Percentiles rank a stretch among this genome's conserved stretches.
phyloP scores from a whole-genome alignment of 495 filamentous ascomycete genomes.

The Lindgomyces ingoldianus region DNA sequence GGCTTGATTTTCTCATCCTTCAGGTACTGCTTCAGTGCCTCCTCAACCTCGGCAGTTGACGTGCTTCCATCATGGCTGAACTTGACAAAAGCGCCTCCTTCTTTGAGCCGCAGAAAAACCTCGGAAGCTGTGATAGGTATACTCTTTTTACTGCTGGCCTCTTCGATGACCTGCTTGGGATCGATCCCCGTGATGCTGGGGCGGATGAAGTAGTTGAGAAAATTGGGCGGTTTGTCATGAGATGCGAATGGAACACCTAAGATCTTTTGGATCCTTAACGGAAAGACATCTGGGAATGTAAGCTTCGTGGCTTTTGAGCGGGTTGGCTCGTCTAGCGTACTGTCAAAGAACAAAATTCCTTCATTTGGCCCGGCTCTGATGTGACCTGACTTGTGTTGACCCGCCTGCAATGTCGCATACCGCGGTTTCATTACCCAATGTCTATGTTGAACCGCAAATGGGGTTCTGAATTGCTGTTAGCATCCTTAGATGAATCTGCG shows the following conservation, averaged over 20 bases:
- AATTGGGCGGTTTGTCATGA: slow-evolving; percentile 58
- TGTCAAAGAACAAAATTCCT: slow-evolving; percentile 86
- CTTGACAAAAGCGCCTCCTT: slow-evolving; percentile 93
- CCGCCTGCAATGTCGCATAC: slow-evolving; percentile 41
- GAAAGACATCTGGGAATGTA: slow-evolving; percentile 69
- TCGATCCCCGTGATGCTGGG: slow-evolving; percentile 60
- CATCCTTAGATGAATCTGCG: not conserved
- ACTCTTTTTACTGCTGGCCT: slow-evolving; percentile 33
- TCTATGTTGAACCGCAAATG: not conserved
- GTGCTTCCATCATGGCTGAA: slow-evolving; percentile 62
- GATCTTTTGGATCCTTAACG: slow-evolving; percentile 70
- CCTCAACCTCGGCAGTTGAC: slow-evolving; percentile 61
- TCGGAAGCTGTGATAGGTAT: slow-evolving; percentile 71
- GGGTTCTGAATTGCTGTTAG: not conserved
- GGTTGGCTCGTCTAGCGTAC: slow-evolving; percentile 51
- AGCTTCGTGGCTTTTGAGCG: not conserved
- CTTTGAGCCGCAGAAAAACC: slow-evolving; percentile 78
- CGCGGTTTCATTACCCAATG: not conserved
- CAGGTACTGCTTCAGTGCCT: slow-evolving; percentile 56
- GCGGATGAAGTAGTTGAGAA: slow-evolving; percentile 63
- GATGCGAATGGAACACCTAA: slow-evolving; percentile 60
- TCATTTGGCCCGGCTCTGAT: slow-evolving; percentile 71
- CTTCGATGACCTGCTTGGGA: slow-evolving; percentile 58
- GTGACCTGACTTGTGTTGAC: slow-evolving; percentile 67
- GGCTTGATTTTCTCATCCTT: slow-evolving; percentile 73